A percentile compares a stretch with the other conserved stretches of the same genome.
Conservation (phyloP, 768 basidiomycete genomes). For the Russula vinacea region DNA sequence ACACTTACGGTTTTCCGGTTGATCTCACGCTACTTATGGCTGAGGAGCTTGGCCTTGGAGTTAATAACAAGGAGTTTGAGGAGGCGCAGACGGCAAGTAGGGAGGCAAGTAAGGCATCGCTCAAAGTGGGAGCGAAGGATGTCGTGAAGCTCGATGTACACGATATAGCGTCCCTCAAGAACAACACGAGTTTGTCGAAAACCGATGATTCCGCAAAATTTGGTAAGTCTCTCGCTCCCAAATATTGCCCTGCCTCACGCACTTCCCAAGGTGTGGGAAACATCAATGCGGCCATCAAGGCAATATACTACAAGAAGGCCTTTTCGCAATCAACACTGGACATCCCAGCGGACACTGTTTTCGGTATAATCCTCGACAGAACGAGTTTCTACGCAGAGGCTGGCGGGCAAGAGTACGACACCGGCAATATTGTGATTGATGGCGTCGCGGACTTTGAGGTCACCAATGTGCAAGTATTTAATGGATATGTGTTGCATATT, state of each 20-base stretch:
- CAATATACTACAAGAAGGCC: constrained; percentile 77
- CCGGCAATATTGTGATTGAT: constrained; percentile 91
- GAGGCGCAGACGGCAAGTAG: constrained; percentile 83
- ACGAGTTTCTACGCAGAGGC: constrained; percentile 98
- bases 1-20: constrained; percentile 97
- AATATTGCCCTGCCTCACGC: background rate
- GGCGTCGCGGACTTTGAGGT: constrained; percentile 91
- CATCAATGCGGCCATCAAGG: constrained; percentile 69
- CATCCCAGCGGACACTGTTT: constrained; percentile 61
- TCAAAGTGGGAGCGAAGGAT: constrained; percentile 66
- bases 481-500: constrained; percentile 92
- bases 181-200: constrained; percentile 72
- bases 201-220: constrained; percentile 93
- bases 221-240: constrained; percentile 48
- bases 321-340: constrained; percentile 66
- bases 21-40: constrained; percentile 98
- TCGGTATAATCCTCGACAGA: constrained; percentile 86
- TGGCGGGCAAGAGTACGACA: constrained; percentile 97
- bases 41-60: constrained; percentile 77
- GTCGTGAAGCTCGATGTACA: constrained; percentile 92
- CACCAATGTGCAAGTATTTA: constrained; percentile 88
- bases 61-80: constrained; percentile 89
- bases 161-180: constrained; percentile 83
- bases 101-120: constrained; percentile 83
- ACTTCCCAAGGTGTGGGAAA: constrained; percentile 66